Evolutionary conservation across 345 rosid genomes (phyloP).

Genomic region (Aquilaria yunnanensis): DNA sequence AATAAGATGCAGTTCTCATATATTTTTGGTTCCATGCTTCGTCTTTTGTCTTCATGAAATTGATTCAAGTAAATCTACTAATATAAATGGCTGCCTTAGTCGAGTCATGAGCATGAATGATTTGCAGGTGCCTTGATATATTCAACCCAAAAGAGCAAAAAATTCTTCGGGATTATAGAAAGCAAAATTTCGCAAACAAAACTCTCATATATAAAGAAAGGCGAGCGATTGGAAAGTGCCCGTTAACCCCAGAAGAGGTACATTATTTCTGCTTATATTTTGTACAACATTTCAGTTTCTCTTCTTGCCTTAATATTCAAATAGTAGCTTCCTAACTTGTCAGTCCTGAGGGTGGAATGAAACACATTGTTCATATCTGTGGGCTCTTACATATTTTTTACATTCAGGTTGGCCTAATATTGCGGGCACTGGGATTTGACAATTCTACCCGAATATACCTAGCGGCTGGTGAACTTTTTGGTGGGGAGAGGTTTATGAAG

Average conservation of each 20-base stretch:
- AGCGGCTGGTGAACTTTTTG: conserved; percentile 96
- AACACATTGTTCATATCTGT: neutral
- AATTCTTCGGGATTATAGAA: conserved; percentile 69
- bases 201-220: conserved; percentile 61
- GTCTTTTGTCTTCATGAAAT: neutral
- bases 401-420: conserved; percentile 85
- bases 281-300: neutral
- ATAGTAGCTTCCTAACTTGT: conserved; percentile 2
- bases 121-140: conserved; percentile 85
- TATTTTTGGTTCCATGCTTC: neutral
- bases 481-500: conserved; percentile 86
- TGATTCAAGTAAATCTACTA: neutral
- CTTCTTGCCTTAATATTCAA: conserved; percentile 4
- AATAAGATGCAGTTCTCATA: neutral
- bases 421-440: conserved; percentile 85
- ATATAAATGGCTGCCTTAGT: neutral
- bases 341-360: neutral
- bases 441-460: conserved; percentile 85
- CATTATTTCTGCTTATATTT: conserved; percentile 7
- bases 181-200: conserved; percentile 79
- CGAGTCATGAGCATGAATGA: conserved; percentile 7
- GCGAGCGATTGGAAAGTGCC: conserved; percentile 89
- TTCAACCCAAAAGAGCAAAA: conserved; percentile 69
- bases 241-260: conserved; percentile 94
- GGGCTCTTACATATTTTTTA: conserved; percentile 6